These are phyloP conservation scores for Tremella mesenterica DNA, from an alignment of 768 basidiomycete genomes.

Conservation along the genomic window DNA sequence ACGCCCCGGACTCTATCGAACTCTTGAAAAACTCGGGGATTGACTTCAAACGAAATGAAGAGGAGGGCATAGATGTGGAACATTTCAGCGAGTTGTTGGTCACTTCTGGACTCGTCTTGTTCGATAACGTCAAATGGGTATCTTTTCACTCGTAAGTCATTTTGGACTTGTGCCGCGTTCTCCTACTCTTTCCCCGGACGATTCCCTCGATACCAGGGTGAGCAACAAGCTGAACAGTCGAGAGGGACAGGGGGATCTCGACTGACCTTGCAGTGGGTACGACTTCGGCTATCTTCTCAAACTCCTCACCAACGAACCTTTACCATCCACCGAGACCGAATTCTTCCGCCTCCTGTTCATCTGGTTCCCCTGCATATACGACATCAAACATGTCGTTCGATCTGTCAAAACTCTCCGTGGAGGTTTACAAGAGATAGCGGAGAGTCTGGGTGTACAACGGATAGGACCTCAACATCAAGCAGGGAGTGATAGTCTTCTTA, in stretches of 20 bases:
- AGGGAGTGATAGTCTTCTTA: constrained; percentile 92
- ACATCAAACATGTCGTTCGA: constrained; percentile 95
- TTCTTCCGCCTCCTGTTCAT: constrained; percentile 79
- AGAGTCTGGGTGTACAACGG: constrained; percentile 84
- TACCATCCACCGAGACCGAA: constrained; percentile 77
- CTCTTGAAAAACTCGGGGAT: constrained; percentile 88
- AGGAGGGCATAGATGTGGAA: constrained; percentile 81
- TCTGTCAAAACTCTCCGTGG: constrained; percentile 73
- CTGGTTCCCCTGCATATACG: constrained; percentile 96
- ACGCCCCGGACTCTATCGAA: constrained; percentile 93
- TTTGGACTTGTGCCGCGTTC: background rate
- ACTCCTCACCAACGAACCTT: constrained; percentile 64
- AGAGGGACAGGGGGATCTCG: background rate
- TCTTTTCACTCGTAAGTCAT: constrained; percentile 84
- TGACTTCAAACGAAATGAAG: constrained; percentile 87
- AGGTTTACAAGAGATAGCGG: constrained; percentile 86
- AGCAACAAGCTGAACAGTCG: background rate
- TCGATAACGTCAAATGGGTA: constrained; percentile 86
- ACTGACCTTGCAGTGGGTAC: constrained; percentile 53
- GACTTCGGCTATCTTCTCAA: constrained; percentile 99
- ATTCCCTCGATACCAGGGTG: background rate
- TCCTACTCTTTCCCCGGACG: background rate
- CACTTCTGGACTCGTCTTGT: constrained; percentile 84
- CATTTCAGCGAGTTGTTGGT: constrained; percentile 96
- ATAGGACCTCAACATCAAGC: constrained; percentile 91